These are phyloP conservation scores for Spizellomyces punctatus DNA, from an alignment of 192 early-diverging fungal genomes.

Conservation along the genomic window DNA sequence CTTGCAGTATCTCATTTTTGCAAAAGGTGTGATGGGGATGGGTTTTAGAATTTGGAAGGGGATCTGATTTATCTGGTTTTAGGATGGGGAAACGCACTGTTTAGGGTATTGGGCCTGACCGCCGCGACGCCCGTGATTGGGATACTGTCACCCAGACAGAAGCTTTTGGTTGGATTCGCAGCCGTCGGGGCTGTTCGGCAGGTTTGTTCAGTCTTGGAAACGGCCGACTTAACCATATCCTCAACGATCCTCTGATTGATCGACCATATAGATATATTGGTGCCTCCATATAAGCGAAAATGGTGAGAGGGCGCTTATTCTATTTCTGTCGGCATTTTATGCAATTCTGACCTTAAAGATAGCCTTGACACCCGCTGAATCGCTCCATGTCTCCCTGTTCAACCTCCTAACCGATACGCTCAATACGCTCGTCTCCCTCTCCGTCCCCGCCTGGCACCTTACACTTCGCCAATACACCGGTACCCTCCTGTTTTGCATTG, in stretches of 20 bases:
- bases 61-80: background rate
- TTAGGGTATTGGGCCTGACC: slow-evolving; percentile 1
- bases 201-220: background rate
- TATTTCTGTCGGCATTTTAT: too few relatives aligned
- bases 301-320: background rate
- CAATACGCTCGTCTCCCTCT: slow-evolving; percentile 23
- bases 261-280: slow-evolving; percentile 34
- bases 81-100: slow-evolving; percentile 22
- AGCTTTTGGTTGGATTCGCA: slow-evolving; percentile 21
- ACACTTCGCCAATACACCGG: slow-evolving; percentile 1
- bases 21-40: background rate
- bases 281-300: slow-evolving; percentile 23
- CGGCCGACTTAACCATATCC: background rate
- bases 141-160: slow-evolving; percentile 23
- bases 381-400: slow-evolving; percentile 20
- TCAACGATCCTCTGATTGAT: too few relatives aligned
- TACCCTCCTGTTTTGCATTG: background rate
- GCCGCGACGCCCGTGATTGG: slow-evolving; percentile 20
- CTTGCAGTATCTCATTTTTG: slow-evolving; percentile 26
- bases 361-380: background rate
- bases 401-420: slow-evolving; percentile 11
- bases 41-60: background rate
- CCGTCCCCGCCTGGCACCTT: slow-evolving; percentile 11
- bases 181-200: slow-evolving; percentile 26
- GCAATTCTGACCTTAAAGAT: too few relatives aligned